These are phyloP conservation scores for Solanum acaule DNA, from an alignment of 257 asterid species.

Conservation along the genomic window DNA sequence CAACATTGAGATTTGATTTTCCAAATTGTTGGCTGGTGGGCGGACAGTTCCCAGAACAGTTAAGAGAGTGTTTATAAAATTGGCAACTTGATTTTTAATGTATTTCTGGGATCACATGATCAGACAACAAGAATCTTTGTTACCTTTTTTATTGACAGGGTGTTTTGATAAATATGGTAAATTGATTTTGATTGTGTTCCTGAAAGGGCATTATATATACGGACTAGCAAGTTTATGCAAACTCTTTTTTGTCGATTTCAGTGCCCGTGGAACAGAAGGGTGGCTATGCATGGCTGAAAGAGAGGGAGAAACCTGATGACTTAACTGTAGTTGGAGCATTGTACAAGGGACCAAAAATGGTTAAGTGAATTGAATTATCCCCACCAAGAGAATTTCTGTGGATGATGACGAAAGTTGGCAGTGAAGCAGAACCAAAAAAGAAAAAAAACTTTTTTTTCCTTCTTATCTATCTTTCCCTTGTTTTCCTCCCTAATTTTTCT, in stretches of 20 bases:
- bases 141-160: neutral
- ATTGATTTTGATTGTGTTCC: neutral
- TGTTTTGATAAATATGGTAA: neutral
- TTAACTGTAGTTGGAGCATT: slow-evolving; percentile 36
- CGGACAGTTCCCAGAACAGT: neutral
- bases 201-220: neutral
- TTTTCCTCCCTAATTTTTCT: neutral
- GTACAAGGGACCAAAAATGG: slow-evolving; percentile 65
- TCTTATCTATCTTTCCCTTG: neutral
- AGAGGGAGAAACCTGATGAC: slow-evolving; percentile 68
- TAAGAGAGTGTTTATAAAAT: neutral
- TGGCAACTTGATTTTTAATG: neutral
- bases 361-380: slow-evolving; percentile 8
- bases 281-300: slow-evolving; percentile 66
- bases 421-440: neutral
- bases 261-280: slow-evolving; percentile 28
- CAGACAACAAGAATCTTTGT: neutral
- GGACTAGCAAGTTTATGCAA: neutral
- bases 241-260: neutral
- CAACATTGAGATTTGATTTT: neutral
- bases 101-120: neutral
- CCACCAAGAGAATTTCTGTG: neutral
- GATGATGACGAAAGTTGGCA: neutral
- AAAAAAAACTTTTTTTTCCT: neutral
- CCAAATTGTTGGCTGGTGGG: neutral